A percentile compares a stretch with the other conserved stretches of the same genome.
phyloP scores from a whole-genome alignment of 2,329 filamentous ascomycete genomes.

The Hypomyces perniciosus region DNA sequence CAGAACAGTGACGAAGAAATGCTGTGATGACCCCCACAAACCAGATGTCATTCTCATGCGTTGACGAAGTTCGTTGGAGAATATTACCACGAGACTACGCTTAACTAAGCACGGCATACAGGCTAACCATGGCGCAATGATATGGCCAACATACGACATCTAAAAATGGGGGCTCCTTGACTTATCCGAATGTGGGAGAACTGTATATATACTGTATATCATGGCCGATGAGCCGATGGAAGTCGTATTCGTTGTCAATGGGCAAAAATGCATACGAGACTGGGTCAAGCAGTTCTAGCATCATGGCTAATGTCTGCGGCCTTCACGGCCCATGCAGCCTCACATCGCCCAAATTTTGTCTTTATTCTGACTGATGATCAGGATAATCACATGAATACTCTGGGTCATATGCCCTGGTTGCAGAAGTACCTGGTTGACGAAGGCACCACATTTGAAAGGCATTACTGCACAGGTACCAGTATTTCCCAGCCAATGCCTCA shows the following conservation, averaged over 20 bases:
- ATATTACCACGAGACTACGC: too few species aligned
- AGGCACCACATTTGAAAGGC: conserved; percentile 54
- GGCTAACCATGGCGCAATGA: neutral
- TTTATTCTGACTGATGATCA: conserved; percentile 66
- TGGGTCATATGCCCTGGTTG: conserved; percentile 55
- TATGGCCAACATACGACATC: neutral
- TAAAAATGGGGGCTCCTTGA: too few species aligned
- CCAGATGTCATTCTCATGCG: too few species aligned
- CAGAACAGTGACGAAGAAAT: too few species aligned
- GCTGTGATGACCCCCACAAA: too few species aligned
- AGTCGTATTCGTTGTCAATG: neutral
- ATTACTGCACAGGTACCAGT: conserved; percentile 53
- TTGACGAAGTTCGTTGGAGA: too few species aligned
- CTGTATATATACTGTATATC: too few species aligned
- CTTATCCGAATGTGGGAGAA: too few species aligned
- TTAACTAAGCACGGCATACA: neutral
- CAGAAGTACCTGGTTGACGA: conserved; percentile 50
- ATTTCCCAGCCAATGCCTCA: neutral
- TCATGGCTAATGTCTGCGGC: conserved; percentile 3
- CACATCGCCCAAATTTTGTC: conserved; percentile 45
- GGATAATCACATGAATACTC: conserved; percentile 54
- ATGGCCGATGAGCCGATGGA: too few species aligned
- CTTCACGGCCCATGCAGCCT: neutral
- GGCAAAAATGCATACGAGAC: neutral
- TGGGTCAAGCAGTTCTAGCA: neutral